Evolutionary conservation across 2,329 filamentous ascomycete species (phyloP).

Genomic region (Cadophora sp.): DNA sequence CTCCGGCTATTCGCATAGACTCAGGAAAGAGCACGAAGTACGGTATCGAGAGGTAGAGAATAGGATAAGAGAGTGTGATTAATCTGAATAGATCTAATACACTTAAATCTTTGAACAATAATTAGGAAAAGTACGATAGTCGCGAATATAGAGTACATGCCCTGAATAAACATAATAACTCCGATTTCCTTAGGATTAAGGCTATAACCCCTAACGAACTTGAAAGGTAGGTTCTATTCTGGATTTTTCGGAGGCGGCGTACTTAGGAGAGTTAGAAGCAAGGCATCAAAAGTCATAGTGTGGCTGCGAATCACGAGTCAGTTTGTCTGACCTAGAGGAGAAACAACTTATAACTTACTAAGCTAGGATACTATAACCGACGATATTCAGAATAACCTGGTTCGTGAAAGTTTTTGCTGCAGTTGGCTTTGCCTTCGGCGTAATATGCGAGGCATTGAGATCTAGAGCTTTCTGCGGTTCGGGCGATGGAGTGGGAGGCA

Average conservation of each 20-base stretch:
- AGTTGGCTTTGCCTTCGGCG: conserved; percentile 44
- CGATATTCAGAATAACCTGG: conserved; percentile 85
- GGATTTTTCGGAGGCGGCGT: conserved; percentile 49
- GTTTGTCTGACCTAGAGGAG: too few species aligned
- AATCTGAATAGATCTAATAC: conserved; percentile 83
- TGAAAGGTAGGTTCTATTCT: conserved; percentile 76
- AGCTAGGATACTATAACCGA: conserved; percentile 89
- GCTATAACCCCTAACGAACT: conserved; percentile 88
- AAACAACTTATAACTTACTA: conserved; percentile 71
- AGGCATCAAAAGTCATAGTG: conserved; percentile 94
- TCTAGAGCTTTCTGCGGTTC: conserved; percentile 49
- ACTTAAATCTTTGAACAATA: conserved; percentile 75
- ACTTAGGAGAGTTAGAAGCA: conserved; percentile 89
- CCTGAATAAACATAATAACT: conserved; percentile 86
- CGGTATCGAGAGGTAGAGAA: conserved; percentile 85
- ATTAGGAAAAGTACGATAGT: conserved; percentile 79
- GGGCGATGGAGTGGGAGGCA: conserved; percentile 64
- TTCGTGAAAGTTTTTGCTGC: conserved; percentile 75
- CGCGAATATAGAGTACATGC: conserved; percentile 85
- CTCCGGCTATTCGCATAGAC: conserved; percentile 71
- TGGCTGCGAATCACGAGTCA: too few species aligned
- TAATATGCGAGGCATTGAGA: conserved; percentile 36
- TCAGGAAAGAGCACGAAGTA: conserved; percentile 87
- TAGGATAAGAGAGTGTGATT: conserved; percentile 81
- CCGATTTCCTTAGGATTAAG: conserved; percentile 85